Base-by-base conservation (phyloP, 2,329 filamentous ascomycete genomes). In the Acrocalymma vagum region DNA sequence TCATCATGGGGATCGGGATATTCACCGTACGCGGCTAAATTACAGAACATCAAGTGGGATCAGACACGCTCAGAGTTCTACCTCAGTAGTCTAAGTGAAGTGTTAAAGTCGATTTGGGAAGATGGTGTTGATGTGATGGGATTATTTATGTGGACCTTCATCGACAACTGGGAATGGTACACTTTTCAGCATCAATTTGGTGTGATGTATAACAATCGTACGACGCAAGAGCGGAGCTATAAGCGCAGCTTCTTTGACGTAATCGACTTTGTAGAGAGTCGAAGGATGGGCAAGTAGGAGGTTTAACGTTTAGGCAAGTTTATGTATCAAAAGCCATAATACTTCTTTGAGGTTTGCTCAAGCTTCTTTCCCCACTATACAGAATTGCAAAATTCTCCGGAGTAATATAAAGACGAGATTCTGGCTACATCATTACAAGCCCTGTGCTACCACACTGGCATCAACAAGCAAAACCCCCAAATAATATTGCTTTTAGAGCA, bases 171-270 rank as follows among this genome's bases (percentile, higher is more conserved):
- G 72, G 80, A 82, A 38, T 84, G 82, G 53, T 80, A 79, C 0
- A 69, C 72, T 18, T 78, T 72, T 31, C 53, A 67, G 0, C 55
- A 70, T 11, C 76, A 78, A 3, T 84, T 81, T 61, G 81, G 81
- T 0, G 72, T 84, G 29, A 80, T 84, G 57, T 74, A 72, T 2
- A 78, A 83, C 2, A 81, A 83, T 48, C 67, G 73, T 4, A 80
- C 78, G 3, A 79, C 74, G 3, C 73, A 78, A 57, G 69, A 75
- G 46, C 60, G 79, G 16, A 58, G 68, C 25, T 82, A 76, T 37
- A 83, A 82, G 67, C 80, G 79, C 69, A 81, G 78, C 33, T 80
- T 83, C 51, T 83, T 83, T 52, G 79, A 82, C 38, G 58, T 78
- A 51, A 77, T 82, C 11, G 78, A 82, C 51, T 81, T 81, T 42